Conservation (phyloP, 1,284 basidiomycete species). For the Mixia osmundae region DNA sequence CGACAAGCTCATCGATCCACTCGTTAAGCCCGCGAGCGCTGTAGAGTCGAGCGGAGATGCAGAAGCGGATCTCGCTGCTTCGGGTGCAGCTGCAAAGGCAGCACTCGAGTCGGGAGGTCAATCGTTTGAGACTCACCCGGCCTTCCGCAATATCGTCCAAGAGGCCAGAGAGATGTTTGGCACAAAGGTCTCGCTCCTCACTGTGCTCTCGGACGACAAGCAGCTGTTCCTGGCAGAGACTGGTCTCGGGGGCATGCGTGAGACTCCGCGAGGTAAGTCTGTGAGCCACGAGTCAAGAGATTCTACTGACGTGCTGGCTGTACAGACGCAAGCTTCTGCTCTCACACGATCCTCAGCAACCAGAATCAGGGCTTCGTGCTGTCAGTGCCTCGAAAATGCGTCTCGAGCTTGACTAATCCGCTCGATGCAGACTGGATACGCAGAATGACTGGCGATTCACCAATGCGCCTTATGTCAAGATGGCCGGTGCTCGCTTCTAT, state of each 20-base stretch:
- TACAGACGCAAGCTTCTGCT: slow-evolving; percentile 13
- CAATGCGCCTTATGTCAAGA: not conserved
- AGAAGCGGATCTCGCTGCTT: too few relatives aligned
- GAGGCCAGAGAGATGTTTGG: slow-evolving; percentile 14
- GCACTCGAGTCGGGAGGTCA: too few relatives aligned
- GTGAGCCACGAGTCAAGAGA: too few relatives aligned
- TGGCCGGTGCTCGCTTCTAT: slow-evolving; percentile 9
- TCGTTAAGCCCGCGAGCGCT: too few relatives aligned
- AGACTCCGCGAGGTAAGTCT: slow-evolving; percentile 13
- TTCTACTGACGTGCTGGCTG: too few relatives aligned
- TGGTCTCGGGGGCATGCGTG: slow-evolving; percentile 12
- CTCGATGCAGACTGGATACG: slow-evolving; percentile 11
- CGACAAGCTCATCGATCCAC: too few relatives aligned
- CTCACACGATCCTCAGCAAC: slow-evolving; percentile 13
- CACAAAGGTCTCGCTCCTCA: slow-evolving; percentile 13
- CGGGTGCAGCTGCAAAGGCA: too few relatives aligned
- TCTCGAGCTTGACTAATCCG: too few relatives aligned
- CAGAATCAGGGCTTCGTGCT: slow-evolving; percentile 13
- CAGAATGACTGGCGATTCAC: slow-evolving; percentile 13
- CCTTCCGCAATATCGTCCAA: slow-evolving; percentile 16
- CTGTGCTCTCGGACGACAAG: slow-evolving; percentile 16
- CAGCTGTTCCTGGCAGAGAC: slow-evolving; percentile 17
- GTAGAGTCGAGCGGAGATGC: too few relatives aligned
- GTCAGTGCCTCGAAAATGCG: too few relatives aligned
- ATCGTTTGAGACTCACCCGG: slow-evolving; percentile 9